Percentiles rank a stretch among this genome's conserved stretches.
Conservation (phyloP, 257 asterid genomes). For the Solanum ahanhuiri region DNA sequence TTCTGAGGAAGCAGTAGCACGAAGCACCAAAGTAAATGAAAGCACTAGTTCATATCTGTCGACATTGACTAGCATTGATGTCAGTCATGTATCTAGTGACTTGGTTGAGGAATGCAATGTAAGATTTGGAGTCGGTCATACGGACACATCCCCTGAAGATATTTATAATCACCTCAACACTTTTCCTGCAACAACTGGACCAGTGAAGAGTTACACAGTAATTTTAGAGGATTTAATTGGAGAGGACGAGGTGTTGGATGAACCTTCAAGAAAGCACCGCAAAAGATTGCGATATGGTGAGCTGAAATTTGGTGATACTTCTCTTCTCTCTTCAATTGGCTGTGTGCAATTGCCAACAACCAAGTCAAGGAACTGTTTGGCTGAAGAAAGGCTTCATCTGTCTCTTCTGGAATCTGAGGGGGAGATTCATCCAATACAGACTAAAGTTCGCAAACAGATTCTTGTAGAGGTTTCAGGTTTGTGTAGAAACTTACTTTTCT, state of each 20-base stretch:
- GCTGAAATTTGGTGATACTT: constrained; percentile 12
- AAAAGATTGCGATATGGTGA: constrained; percentile 27
- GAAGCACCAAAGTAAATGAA: neutral
- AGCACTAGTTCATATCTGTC: neutral
- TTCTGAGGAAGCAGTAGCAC: constrained; percentile 10
- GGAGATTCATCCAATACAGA: neutral
- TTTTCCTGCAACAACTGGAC: neutral
- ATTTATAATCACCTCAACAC: constrained; percentile 3
- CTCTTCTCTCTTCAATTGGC: neutral
- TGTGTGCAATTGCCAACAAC: neutral
- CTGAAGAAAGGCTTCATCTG: neutral
- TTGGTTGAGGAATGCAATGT: constrained; percentile 6
- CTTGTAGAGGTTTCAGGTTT: neutral
- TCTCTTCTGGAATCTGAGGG: neutral
- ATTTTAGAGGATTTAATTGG: constrained; percentile 12
- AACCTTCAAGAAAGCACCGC: constrained; percentile 11
- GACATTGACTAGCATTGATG: neutral
- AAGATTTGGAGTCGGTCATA: constrained; percentile 2
- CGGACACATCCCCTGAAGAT: constrained; percentile 1
- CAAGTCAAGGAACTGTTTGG: neutral
- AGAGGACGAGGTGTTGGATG: constrained; percentile 7
- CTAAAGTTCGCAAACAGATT: neutral
- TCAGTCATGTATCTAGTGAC: neutral
- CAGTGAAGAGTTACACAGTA: neutral
- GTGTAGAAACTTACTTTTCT: neutral